These are phyloP conservation scores for Neostapfia colusana DNA, from an alignment of 176 grass and related monocot genomes.

Conservation along the genomic window DNA sequence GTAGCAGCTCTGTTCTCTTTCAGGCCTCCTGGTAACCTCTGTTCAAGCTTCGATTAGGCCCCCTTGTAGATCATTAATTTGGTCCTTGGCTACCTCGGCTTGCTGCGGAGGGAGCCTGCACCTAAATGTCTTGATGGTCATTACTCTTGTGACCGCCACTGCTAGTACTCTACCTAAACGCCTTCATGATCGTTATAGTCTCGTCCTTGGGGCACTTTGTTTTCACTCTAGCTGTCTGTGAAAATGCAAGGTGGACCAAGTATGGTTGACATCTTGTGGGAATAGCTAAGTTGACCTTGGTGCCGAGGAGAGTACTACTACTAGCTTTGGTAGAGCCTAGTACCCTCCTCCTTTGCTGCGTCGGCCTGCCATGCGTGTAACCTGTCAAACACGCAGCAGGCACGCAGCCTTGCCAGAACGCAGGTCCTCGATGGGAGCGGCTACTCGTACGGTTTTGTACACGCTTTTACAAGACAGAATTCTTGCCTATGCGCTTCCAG, in stretches of 20 bases:
- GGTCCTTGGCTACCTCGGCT: neutral
- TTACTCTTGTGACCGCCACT: neutral
- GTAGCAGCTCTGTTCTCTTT: neutral
- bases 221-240: neutral
- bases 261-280: neutral
- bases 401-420: neutral
- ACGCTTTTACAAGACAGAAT: conserved; percentile 34
- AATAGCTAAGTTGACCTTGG: conserved; percentile 14
- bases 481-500: conserved; percentile 5
- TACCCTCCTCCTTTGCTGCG: neutral
- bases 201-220: neutral
- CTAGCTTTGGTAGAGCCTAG: neutral
- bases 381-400: conserved; percentile 16
- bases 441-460: conserved; percentile 20
- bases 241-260: too few species aligned
- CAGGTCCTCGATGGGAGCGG: conserved; percentile 29
- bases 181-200: too few species aligned
- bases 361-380: neutral
- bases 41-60: neutral
- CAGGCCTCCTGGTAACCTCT: neutral
- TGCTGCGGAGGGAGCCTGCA: neutral
- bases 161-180: neutral
- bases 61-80: neutral
- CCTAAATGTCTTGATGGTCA: neutral
- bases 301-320: too few species aligned